Percentiles rank a stretch among this genome's conserved stretches.
Conservation (phyloP, 495 filamentous ascomycete genomes). For the Podospora bellae-mahoneyi region DNA sequence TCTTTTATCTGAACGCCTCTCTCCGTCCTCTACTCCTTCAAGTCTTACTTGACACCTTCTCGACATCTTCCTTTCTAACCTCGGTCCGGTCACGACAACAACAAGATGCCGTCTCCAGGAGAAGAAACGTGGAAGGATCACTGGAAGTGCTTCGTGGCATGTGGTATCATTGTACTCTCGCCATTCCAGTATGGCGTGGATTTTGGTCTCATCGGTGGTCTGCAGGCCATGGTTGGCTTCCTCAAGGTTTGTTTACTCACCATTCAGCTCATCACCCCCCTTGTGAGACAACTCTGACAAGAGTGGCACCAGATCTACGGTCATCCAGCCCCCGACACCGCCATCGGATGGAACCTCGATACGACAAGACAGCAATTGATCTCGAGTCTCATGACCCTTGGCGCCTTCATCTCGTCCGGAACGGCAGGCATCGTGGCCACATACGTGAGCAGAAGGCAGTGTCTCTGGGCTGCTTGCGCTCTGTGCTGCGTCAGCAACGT, state of each 20-base stretch:
- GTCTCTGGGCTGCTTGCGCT: slow-evolving; percentile 49
- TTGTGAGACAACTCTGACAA: not conserved
- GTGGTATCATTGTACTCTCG: slow-evolving; percentile 47
- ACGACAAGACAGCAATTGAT: slow-evolving; percentile 54
- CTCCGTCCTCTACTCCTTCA: not conserved
- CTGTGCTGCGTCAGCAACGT: slow-evolving; percentile 50
- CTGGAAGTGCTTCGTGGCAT: slow-evolving; percentile 42
- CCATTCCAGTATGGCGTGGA: slow-evolving; percentile 64
- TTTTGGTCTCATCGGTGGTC: slow-evolving; percentile 58
- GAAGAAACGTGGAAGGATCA: slow-evolving; percentile 35
- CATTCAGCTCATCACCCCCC: not conserved
- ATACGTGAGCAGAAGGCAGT: slow-evolving; percentile 46
- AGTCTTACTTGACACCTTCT: not conserved
- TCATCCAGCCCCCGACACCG: slow-evolving; percentile 37
- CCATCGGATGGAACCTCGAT: slow-evolving; percentile 54
- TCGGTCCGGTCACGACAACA: not conserved
- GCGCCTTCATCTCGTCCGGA: slow-evolving; percentile 56
- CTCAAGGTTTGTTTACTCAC: slow-evolving; percentile 37
- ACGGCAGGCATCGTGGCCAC: slow-evolving; percentile 51
- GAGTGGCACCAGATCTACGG: slow-evolving; percentile 37
- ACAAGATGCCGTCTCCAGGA: slow-evolving; percentile 7
- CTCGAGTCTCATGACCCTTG: slow-evolving; percentile 58
- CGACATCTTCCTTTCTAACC: not conserved
- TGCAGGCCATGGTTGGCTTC: slow-evolving; percentile 63
- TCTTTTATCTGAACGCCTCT: not conserved